phyloP scores from a whole-genome alignment of 225 moss, liverwort and hornwort species.

The Straminergon stramineum region DNA sequence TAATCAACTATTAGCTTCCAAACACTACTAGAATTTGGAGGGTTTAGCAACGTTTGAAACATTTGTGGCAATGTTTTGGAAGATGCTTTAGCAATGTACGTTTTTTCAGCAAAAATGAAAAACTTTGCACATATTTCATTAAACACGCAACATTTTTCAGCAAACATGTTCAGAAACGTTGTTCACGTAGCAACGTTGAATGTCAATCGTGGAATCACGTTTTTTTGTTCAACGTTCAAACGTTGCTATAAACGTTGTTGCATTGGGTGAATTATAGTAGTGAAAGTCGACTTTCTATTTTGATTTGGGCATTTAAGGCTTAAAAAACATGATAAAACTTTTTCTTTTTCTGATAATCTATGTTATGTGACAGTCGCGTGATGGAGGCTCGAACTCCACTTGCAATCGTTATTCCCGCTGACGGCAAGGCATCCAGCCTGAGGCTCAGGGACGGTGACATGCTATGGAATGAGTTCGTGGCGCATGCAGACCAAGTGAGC shows the following conservation, averaged over 20 bases:
- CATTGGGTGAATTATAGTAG: background rate
- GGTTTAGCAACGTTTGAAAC: background rate
- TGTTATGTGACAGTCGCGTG: conserved; percentile 47
- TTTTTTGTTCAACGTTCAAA: background rate
- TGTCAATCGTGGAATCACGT: background rate
- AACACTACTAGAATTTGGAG: background rate
- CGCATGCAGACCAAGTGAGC: background rate
- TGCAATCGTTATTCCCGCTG: conserved; percentile 64
- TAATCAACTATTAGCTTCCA: background rate
- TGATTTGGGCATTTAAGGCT: background rate
- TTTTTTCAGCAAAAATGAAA: background rate
- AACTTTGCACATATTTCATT: background rate
- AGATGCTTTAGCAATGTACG: background rate
- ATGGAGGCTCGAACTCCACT: conserved; percentile 55
- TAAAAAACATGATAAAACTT: background rate
- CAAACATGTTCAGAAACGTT: background rate
- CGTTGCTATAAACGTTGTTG: background rate
- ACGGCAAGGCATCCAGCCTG: conserved; percentile 19
- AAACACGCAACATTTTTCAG: background rate
- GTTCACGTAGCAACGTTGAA: background rate
- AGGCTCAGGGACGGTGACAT: background rate
- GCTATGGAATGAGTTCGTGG: background rate
- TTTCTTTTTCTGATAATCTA: background rate
- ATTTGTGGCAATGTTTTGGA: background rate
- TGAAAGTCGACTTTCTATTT: background rate